Conservation (phyloP, 2,329 filamentous ascomycete species). For the Fusarium xylarioides region DNA sequence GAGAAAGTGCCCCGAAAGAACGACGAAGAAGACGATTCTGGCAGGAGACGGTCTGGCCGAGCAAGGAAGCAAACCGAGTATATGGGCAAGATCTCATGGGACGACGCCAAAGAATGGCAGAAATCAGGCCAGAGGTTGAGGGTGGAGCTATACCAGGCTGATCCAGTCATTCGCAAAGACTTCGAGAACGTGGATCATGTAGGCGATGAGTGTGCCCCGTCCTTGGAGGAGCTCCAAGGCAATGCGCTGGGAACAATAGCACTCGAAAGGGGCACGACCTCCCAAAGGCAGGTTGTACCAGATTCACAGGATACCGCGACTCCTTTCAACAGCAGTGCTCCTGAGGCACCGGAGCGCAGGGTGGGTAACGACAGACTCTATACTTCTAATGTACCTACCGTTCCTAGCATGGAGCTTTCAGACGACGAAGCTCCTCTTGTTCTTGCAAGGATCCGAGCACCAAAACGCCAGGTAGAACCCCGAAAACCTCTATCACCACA, state of each 20-base stretch:
- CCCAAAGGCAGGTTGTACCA: slow-evolving; percentile 29
- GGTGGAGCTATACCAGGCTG: slow-evolving; percentile 20
- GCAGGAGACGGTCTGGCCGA: slow-evolving; percentile 41
- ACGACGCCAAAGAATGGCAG: slow-evolving; percentile 30
- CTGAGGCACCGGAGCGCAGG: slow-evolving; percentile 7
- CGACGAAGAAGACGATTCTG: slow-evolving; percentile 12
- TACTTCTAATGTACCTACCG: neutral
- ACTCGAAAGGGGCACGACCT: neutral
- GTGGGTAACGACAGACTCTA: neutral
- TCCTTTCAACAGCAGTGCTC: slow-evolving; percentile 36
- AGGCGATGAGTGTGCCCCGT: neutral
- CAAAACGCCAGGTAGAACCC: neutral
- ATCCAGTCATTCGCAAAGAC: slow-evolving; percentile 4
- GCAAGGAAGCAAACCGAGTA: slow-evolving; percentile 44
- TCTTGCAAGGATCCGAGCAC: slow-evolving; percentile 16
- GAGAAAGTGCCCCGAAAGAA: neutral
- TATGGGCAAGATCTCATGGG: slow-evolving; percentile 45
- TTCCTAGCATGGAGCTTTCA: slow-evolving; percentile 43
- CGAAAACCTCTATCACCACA: neutral
- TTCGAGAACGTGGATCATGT: slow-evolving; percentile 10
- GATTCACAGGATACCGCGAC: slow-evolving; percentile 44
- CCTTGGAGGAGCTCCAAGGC: neutral
- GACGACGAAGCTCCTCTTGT: slow-evolving; percentile 50
- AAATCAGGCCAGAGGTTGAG: slow-evolving; percentile 10
- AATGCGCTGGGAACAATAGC: neutral